Base-by-base conservation (phyloP, 768 basidiomycete species). In the Tubosaeta sp. region DNA sequence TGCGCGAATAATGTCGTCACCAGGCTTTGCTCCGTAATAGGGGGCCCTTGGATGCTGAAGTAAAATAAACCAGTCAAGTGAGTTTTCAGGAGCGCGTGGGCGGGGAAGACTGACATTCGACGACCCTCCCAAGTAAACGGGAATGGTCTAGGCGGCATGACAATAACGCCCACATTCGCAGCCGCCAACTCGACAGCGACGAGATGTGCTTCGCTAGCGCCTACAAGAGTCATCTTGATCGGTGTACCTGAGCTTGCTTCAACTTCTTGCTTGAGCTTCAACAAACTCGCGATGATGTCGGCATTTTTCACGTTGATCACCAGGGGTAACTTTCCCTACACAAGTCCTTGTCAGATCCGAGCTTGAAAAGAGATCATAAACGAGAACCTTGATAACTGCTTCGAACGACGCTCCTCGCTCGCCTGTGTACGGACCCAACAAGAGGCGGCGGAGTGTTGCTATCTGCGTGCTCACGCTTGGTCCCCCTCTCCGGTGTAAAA, bases 211-310 rank as follows among this genome's bases (percentile, higher is more conserved):
- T 91, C 87, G 1, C 76, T 59, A 1, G 74, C 89, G 34, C 86
- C 82, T 5, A 73, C 66, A 51, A 88, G 77, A 0, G 82, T 81
- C 60, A 81, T 66, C 29, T 76, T 61, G 12, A 65, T 70, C 0
- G 47, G 59, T 1, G 53, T 49, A 10, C 67, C 63, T 7, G 62
- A 65, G n/a, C 53, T 52, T 8, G 43, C 57, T 44, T 84, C 79
- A 19, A 78, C 74, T 44, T 83, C 77, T 10, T 59, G 58, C 63
- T 84, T 86, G 53, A 93, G 76, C 4, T 55, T 59, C 35, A 94
- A 69, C 13, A 93, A 67, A 0, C 81, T 78, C 0, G 86, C 81
- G 62, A 93, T 92, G 46, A 84, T 74, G 64, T 93, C 90, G 9
- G 87, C 87, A 58, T 76, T 87, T 51, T 84, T 73, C 13, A 82